These are phyloP conservation scores for Bipolaris zeicola DNA, from an alignment of 2,329 filamentous ascomycete species.

Conservation along the genomic window DNA sequence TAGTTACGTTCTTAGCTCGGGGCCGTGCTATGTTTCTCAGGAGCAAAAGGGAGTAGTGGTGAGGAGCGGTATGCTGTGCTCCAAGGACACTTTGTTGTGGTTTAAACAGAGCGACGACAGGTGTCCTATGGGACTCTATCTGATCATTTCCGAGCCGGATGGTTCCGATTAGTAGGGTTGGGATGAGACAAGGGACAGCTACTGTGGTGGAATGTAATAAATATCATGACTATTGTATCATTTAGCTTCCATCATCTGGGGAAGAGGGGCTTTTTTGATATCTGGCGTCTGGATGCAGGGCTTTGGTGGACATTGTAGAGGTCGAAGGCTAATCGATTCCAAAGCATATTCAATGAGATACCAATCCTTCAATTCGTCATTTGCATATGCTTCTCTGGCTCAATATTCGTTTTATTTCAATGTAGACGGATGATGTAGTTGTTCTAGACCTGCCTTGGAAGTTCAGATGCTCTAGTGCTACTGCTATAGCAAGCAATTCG, in stretches of 20 bases:
- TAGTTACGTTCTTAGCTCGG: conserved; percentile 30
- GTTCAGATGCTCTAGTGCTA: no score
- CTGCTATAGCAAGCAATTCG: neutral
- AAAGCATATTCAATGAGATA: no score
- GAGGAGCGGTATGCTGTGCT: neutral
- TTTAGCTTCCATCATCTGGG: neutral
- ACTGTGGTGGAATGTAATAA: conserved; percentile 22
- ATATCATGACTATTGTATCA: neutral
- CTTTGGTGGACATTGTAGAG: no score
- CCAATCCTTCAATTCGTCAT: no score
- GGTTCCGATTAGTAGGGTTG: neutral
- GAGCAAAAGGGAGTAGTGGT: neutral
- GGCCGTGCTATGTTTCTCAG: conserved; percentile 29
- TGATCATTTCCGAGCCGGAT: neutral
- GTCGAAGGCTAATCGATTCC: no score
- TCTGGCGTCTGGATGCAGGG: no score
- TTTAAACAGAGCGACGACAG: neutral
- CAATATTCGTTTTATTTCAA: no score
- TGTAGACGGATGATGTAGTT: no score
- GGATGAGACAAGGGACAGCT: neutral
- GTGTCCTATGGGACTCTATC: neutral
- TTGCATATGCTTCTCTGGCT: no score
- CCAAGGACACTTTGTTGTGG: neutral
- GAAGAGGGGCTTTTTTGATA: no score
- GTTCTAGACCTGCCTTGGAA: no score